A percentile compares a stretch with the other conserved stretches of the same genome.
Conservation (phyloP, 768 basidiomycete species). For the Baorangia bicolor region DNA sequence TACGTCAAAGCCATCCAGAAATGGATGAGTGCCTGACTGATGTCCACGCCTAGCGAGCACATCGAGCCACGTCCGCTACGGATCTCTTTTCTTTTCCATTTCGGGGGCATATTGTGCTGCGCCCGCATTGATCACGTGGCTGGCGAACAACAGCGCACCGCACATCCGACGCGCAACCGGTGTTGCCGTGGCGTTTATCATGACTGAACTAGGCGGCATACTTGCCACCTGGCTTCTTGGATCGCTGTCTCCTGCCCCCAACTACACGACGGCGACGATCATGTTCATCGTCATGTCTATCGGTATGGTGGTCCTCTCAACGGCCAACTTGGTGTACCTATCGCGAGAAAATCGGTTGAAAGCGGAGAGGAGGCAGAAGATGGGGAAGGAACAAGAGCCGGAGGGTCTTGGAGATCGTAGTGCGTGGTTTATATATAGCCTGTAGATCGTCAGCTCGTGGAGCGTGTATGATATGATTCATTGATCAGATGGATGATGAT, state of each 20-base stretch:
- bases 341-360: conserved; percentile 47
- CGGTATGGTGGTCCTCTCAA: conserved; percentile 37
- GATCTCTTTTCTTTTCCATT: conserved; percentile 55
- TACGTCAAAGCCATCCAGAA: conserved; percentile 21
- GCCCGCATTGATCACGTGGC: conserved; percentile 58
- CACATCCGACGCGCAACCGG: conserved; percentile 56
- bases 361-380: conserved; percentile 33
- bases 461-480: not conserved
- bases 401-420: conserved; percentile 48
- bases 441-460: conserved; percentile 28
- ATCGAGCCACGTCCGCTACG: conserved; percentile 48
- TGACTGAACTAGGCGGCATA: conserved; percentile 58
- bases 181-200: conserved; percentile 54
- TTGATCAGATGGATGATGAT: too few relatives aligned
- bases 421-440: conserved; percentile 55
- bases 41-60: conserved; percentile 7
- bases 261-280: conserved; percentile 49
- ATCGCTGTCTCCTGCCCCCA: conserved; percentile 45
- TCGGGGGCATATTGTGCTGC: conserved; percentile 50
- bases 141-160: conserved; percentile 60
- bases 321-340: conserved; percentile 43
- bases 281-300: conserved; percentile 38
- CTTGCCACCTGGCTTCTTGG: conserved; percentile 63
- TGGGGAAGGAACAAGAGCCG: conserved; percentile 37
- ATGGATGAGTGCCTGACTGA: not conserved